Base-by-base conservation (phyloP, 2,329 filamentous ascomycete species). In the Claviceps citrina region DNA sequence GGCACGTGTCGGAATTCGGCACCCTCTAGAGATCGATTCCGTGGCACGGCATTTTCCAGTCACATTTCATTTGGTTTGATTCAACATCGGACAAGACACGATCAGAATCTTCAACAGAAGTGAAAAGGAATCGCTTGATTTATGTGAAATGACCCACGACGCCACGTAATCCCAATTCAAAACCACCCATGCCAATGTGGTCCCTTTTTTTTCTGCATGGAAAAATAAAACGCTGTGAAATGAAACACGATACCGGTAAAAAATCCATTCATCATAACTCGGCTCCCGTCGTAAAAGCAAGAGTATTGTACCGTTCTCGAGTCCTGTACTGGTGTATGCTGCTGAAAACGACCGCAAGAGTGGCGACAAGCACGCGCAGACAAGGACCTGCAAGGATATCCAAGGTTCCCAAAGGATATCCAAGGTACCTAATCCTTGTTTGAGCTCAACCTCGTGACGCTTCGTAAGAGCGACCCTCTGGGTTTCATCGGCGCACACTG, bases 381-480 rank as follows among this genome's bases (percentile, higher is more conserved):
- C 8, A 13, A 30, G 28, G 3, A 30, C 28, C 28, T n/a, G n/a
- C n/a, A n/a, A n/a, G n/a, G n/a, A n/a, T n/a, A n/a, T n/a, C n/a
- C n/a, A n/a, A n/a, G n/a, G n/a, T n/a, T n/a, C n/a, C n/a, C n/a
- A n/a, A n/a, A n/a, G n/a, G n/a, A n/a, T n/a, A n/a, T n/a, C 22
- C 5, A 24, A 24, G 22, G 22, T 24, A 7, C 31, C 25, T 43
- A 48, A 19, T 45, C 39, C 2, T 50, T 41, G 15, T 50, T 55
- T 24, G 51, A 48, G 9, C 35, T 49, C 36, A 46, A 48, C 37
- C 51, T 51, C 20, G 46, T 56, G 9, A 54, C 55, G 32, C 55
- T 60, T 43, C 53, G 57, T 40, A 65, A 43, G 1, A 64, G 53
- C 1, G 63, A 65, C 1, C 61, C 58, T 37, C 59, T 52, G 4